Base-by-base conservation (phyloP, 2,329 filamentous ascomycete genomes). In the Sporothrix inflata region DNA sequence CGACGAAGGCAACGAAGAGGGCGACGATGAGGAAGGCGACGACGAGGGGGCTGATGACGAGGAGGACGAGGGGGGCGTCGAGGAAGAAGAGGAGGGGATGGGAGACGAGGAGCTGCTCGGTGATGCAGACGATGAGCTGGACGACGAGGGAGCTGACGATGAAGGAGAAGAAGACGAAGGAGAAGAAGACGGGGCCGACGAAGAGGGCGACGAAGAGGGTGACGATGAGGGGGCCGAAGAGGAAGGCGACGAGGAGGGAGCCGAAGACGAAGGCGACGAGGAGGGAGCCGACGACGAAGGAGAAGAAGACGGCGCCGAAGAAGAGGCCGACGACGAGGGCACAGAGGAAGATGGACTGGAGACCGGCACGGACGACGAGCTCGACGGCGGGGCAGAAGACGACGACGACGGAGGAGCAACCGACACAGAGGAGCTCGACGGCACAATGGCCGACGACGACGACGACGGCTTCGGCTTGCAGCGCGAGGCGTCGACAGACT, bases 401-500 rank as follows among this genome's bases (percentile, higher is more conserved):
- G 61, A 27, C 0, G 40, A 65, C 34, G 30, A 24, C 12, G n/a
- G 5, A 7, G 27, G 24, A 16, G 53, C 27, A 11, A 42, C n/a
- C 7, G 57, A 61, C 34, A 16, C 42, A 7, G 42, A 45, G 1
- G 60, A 3, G 38, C 11, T 16, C n/a, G 60, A 27, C 40, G 61
- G 42, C 9, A 11, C 47, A 7, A 19, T 7, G 6, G 49, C n/a
- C 5, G 49, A 24, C 49, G n/a, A 53, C n/a, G 61, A 66, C 21
- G 9, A 12, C 34, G 40, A 6, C 14, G 61, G 21, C 24, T 49
- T 65, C 3, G 60, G 60, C 40, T 27, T 66, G 42, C 61, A 66
- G 61, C 61, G 61, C 61, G 61, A 66, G 24, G 40, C 61, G 27
- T 30, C 61, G 3, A 27, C 61, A 7, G 61, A 47, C 24, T 66